Conservation (phyloP, 192 early-diverging fungal species). For the Coemansia erecta region DNA sequence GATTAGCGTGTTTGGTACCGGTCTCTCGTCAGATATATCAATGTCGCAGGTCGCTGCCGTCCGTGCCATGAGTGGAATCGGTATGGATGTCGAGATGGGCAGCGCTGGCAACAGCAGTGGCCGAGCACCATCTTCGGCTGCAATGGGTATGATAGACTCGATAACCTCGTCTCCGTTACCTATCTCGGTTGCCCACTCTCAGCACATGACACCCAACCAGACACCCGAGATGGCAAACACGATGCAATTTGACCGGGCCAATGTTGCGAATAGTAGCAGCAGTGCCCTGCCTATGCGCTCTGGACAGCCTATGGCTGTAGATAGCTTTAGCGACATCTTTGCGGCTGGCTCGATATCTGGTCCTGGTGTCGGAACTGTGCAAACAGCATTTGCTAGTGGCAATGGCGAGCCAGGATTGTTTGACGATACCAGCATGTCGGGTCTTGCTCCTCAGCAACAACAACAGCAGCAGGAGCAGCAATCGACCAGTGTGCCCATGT, state of each 20-base stretch:
- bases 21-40: too few species aligned
- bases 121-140: not conserved
- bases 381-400: not conserved
- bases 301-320: not conserved
- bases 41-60: not conserved
- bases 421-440: not conserved
- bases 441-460: not conserved
- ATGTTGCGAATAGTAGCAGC: not conserved
- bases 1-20: not conserved
- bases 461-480: not conserved
- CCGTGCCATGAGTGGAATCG: constrained; percentile 4
- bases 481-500: not conserved
- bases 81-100: constrained; percentile 11
- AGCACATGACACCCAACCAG: constrained; percentile 24
- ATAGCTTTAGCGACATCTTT: not conserved
- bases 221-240: constrained; percentile 20
- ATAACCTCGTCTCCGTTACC: constrained; percentile 33
- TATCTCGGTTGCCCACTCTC: constrained; percentile 21
- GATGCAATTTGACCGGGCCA: constrained; percentile 8
- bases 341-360: not conserved
- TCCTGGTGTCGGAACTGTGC: not conserved
- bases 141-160: constrained; percentile 20
- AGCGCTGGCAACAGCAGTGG: constrained; percentile 5
- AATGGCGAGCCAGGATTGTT: not conserved
- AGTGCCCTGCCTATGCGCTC: not conserved